Percentiles rank a stretch among this genome's conserved stretches.
Evolutionary conservation across 208 protist genomes (phyloP).

Genomic region (Crithidia bombi): DNA sequence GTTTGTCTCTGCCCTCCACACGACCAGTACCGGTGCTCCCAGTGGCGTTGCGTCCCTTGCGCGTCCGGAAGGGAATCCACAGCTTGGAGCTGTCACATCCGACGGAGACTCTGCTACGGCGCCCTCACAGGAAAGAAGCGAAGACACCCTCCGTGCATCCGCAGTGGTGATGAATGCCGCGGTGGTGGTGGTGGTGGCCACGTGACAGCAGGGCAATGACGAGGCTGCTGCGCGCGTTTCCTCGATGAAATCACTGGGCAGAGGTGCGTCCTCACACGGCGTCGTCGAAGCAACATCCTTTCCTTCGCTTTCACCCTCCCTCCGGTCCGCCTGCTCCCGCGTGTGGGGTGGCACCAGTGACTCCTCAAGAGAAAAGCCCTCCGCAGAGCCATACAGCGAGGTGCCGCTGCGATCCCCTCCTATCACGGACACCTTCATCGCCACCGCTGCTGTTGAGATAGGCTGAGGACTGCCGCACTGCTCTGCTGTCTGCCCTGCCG

Average conservation of each 20-base stretch:
- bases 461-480: background rate
- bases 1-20: background rate
- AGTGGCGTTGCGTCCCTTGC: background rate
- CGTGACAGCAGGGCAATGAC: background rate
- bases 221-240: background rate
- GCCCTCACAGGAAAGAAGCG: background rate
- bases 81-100: background rate
- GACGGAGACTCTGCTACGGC: background rate
- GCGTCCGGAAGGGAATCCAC: background rate
- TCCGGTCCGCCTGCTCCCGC: too few relatives aligned
- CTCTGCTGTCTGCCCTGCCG: background rate
- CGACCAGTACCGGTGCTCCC: conserved; percentile 7
- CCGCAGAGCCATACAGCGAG: too few relatives aligned
- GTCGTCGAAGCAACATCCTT: too few relatives aligned
- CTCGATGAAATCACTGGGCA: too few relatives aligned
- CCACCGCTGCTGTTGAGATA: background rate
- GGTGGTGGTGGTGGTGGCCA: background rate
- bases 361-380: too few relatives aligned
- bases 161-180: background rate
- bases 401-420: background rate
- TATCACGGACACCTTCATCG: background rate
- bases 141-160: background rate
- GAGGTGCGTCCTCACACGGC: too few relatives aligned
- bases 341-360: too few relatives aligned
- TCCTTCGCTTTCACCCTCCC: too few relatives aligned